Conservation (phyloP, 2,329 filamentous ascomycete species). For the Dendryphion nanum region DNA sequence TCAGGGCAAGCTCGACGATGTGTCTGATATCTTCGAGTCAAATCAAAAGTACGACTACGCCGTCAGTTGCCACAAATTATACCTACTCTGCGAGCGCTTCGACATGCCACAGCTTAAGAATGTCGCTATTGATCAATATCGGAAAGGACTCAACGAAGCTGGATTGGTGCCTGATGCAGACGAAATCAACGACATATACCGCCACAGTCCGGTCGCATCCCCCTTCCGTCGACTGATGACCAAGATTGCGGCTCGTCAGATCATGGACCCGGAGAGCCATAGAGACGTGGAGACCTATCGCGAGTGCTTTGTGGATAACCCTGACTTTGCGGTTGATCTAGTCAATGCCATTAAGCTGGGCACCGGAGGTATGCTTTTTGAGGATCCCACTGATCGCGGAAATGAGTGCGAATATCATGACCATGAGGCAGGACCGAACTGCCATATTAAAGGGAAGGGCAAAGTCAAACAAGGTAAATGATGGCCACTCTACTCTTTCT, state of each 20-base stretch:
- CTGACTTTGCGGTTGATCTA: constrained; percentile 55
- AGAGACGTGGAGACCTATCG: constrained; percentile 51
- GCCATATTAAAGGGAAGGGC: constrained; percentile 35
- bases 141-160: constrained; percentile 49
- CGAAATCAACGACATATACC: constrained; percentile 56
- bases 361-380: constrained; percentile 51
- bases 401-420: constrained; percentile 53
- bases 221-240: constrained; percentile 53
- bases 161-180: constrained; percentile 54
- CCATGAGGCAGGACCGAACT: constrained; percentile 45
- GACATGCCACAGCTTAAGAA: constrained; percentile 53
- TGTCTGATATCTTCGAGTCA: constrained; percentile 44
- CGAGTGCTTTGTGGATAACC: constrained; percentile 49
- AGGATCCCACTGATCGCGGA: constrained; percentile 49
- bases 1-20: constrained; percentile 53
- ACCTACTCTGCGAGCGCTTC: constrained; percentile 53
- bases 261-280: constrained; percentile 55
- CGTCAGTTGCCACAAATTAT: constrained; percentile 54
- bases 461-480: constrained; percentile 39
- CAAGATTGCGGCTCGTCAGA: constrained; percentile 55
- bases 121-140: constrained; percentile 55
- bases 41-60: constrained; percentile 55
- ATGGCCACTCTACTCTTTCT: constrained; percentile 3
- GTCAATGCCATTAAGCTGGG: constrained; percentile 52
- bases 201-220: constrained; percentile 43